Percentiles rank a stretch among this genome's conserved stretches.
phyloP scores from a whole-genome alignment of 2,329 filamentous ascomycete genomes.

The Curvularia spicifera region DNA sequence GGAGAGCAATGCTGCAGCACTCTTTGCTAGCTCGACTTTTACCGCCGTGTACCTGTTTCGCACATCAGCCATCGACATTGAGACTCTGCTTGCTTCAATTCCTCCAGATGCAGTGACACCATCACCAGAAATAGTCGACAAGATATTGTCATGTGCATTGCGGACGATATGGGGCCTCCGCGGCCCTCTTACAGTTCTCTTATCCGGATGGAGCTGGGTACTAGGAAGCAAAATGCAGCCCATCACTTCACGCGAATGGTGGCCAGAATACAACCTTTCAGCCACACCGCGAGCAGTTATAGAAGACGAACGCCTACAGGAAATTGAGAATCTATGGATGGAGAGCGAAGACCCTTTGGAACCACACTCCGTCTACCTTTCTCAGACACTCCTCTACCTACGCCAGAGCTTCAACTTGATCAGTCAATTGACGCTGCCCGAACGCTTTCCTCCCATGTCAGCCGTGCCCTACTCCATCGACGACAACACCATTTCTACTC shows the following conservation, averaged over 20 bases:
- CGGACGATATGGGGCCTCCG: slow-evolving; percentile 41
- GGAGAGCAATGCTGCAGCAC: slow-evolving; percentile 51
- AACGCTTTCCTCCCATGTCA: slow-evolving; percentile 32
- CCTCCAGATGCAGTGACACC: slow-evolving; percentile 25
- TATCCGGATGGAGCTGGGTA: slow-evolving; percentile 42
- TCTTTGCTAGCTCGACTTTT: slow-evolving; percentile 46
- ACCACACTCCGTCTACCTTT: slow-evolving; percentile 25
- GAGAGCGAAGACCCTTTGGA: slow-evolving; percentile 17
- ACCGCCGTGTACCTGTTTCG: slow-evolving; percentile 46
- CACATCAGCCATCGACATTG: slow-evolving; percentile 40
- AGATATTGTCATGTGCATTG: slow-evolving; percentile 36
- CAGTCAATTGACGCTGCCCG: slow-evolving; percentile 38
- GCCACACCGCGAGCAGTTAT: slow-evolving; percentile 33
- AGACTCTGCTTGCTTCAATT: slow-evolving; percentile 36
- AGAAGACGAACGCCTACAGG: slow-evolving; percentile 37
- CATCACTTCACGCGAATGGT: slow-evolving; percentile 43
- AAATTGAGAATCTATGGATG: slow-evolving; percentile 39
- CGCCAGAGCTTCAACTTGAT: slow-evolving; percentile 42
- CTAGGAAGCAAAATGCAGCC: slow-evolving; percentile 36
- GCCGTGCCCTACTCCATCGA: slow-evolving; percentile 40
- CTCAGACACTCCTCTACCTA: slow-evolving; percentile 34
- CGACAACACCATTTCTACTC: slow-evolving; percentile 33
- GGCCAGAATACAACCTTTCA: slow-evolving; percentile 35
- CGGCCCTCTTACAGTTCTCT: slow-evolving; percentile 40
- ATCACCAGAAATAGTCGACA: slow-evolving; percentile 32